These are phyloP conservation scores for Auxenochlorella pyrenoidosa DNA, from an alignment of 139 green algal genomes.

Conservation along the genomic window DNA sequence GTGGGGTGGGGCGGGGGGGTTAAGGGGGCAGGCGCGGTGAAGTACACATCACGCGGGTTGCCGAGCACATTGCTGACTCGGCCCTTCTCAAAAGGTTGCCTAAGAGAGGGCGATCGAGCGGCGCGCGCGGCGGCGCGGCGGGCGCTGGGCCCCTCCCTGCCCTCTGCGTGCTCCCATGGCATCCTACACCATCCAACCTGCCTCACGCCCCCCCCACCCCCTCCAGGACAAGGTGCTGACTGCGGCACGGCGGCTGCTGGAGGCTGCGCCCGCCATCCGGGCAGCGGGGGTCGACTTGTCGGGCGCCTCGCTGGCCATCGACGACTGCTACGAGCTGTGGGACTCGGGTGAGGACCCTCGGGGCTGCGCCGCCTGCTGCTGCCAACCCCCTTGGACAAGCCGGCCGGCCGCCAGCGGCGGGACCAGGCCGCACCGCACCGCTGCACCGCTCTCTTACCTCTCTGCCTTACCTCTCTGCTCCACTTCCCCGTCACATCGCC, in stretches of 20 bases:
- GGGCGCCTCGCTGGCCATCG: slow-evolving; percentile 78
- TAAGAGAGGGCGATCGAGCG: too few relatives aligned
- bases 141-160: too few relatives aligned
- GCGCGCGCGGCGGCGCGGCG: too few relatives aligned
- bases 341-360: slow-evolving; percentile 66
- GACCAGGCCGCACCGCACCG: too few relatives aligned
- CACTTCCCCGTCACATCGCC: too few relatives aligned
- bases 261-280: slow-evolving; percentile 76
- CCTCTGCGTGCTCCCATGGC: too few relatives aligned
- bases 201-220: background rate
- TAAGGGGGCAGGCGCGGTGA: too few relatives aligned
- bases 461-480: background rate
- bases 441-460: background rate
- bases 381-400: background rate
- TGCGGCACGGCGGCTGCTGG: slow-evolving; percentile 77
- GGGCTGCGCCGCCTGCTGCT: background rate
- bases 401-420: too few relatives aligned
- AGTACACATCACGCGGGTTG: too few relatives aligned
- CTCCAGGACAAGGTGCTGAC: slow-evolving; percentile 49
- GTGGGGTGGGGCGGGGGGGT: background rate
- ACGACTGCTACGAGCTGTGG: slow-evolving; percentile 96
- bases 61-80: too few relatives aligned
- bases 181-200: too few relatives aligned
- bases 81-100: too few relatives aligned
- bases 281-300: slow-evolving; percentile 73